Conservation (phyloP, 495 filamentous ascomycete species). For the Penicillium paxilli region DNA sequence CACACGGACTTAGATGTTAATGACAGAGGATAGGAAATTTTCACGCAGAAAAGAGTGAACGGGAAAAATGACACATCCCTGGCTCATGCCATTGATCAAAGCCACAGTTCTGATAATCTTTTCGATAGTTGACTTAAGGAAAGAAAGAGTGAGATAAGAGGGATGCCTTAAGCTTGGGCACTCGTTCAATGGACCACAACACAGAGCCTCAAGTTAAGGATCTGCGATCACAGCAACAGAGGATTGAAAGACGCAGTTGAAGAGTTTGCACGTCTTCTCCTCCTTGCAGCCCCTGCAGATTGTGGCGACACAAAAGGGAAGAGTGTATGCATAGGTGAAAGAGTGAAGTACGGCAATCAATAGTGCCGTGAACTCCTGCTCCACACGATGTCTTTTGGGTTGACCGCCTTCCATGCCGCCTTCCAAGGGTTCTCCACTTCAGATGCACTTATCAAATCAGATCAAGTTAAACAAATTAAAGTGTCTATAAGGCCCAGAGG, state of each 20-base stretch:
- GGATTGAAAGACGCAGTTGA: background rate
- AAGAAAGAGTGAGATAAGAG: background rate
- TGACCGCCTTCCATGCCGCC: too few species aligned
- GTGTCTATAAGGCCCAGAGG: too few species aligned
- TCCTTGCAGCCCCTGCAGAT: background rate
- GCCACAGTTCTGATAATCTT: background rate
- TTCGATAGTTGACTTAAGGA: background rate
- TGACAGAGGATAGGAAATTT: background rate
- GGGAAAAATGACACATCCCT: background rate
- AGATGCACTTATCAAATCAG: too few species aligned
- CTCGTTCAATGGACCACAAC: background rate
- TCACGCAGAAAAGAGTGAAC: background rate
- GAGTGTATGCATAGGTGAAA: background rate
- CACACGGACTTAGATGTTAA: background rate
- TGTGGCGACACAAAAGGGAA: background rate
- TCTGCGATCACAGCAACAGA: background rate
- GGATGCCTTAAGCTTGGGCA: conserved; percentile 1
- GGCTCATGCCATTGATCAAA: background rate
- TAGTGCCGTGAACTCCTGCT: too few species aligned
- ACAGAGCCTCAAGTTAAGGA: background rate
- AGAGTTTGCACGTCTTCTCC: background rate
- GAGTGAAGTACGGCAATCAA: too few species aligned
- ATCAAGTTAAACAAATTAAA: too few species aligned
- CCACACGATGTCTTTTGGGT: too few species aligned
- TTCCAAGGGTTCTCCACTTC: too few species aligned